Percentiles rank a stretch among this genome's conserved stretches.
phyloP scores from a whole-genome alignment of 257 asterid species.

The Solanum medicagineum region DNA sequence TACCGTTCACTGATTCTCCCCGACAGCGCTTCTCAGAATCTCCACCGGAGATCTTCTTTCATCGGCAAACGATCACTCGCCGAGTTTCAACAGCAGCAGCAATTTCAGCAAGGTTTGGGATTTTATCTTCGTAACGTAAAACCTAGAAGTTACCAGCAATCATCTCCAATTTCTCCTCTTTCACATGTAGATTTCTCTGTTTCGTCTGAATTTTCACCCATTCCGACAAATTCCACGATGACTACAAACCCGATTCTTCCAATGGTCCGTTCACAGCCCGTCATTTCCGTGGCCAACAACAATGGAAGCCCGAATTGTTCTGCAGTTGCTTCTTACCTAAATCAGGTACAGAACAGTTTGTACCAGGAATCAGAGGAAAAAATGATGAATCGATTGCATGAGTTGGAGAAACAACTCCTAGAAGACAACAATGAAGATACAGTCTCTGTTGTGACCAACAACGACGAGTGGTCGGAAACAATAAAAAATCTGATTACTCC shows the following conservation, averaged over 20 bases:
- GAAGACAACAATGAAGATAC: slow-evolving; percentile 48
- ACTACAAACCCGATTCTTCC: neutral
- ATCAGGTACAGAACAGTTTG: slow-evolving; percentile 18
- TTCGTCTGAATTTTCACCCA: slow-evolving; percentile 21
- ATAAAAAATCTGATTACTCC: slow-evolving; percentile 37
- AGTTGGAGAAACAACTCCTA: slow-evolving; percentile 63
- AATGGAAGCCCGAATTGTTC: slow-evolving; percentile 1
- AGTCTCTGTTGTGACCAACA: slow-evolving; percentile 40
- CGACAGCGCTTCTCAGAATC: slow-evolving; percentile 36
- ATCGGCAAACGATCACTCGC: slow-evolving; percentile 51
- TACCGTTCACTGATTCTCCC: slow-evolving; percentile 36
- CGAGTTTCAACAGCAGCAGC: slow-evolving; percentile 40
- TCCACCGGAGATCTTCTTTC: slow-evolving; percentile 28
- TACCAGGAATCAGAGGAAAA: slow-evolving; percentile 28
- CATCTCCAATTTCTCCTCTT: slow-evolving; percentile 42
- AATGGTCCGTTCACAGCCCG: neutral
- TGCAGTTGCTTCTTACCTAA: slow-evolving; percentile 14
- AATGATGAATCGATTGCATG: slow-evolving; percentile 44
- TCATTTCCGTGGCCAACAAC: neutral
- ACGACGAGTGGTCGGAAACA: slow-evolving; percentile 75
- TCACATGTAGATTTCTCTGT: slow-evolving; percentile 43
- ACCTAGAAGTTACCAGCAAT: slow-evolving; percentile 36
- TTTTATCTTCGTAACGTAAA: slow-evolving; percentile 61
- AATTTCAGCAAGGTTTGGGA: slow-evolving; percentile 17
- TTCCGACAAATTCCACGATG: slow-evolving; percentile 17